Percentiles rank a stretch among this genome's conserved stretches.
phyloP scores from a whole-genome alignment of 1,139 yeast species.

The Saccharomyces hybrid region DNA sequence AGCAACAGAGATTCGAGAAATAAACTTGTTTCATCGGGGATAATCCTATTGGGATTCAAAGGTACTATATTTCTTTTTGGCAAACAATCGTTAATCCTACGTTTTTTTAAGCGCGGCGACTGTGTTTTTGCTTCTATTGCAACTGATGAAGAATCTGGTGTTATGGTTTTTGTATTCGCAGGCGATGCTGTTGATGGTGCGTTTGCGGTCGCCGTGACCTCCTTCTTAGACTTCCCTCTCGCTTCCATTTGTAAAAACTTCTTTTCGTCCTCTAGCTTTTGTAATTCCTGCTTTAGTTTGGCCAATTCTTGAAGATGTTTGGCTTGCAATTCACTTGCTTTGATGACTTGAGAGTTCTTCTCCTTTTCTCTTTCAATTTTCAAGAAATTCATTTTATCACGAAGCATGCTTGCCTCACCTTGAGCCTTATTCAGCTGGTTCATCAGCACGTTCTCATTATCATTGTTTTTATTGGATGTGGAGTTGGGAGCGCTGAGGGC shows the following conservation, averaged over 20 bases:
- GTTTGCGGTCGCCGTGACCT: not conserved
- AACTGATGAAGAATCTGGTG: not conserved
- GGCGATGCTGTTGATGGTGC: conserved; percentile 7
- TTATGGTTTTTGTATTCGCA: not conserved
- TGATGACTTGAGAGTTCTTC: conserved; percentile 35
- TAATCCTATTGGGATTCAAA: conserved; percentile 15
- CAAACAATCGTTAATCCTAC: conserved; percentile 22
- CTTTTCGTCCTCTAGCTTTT: conserved; percentile 60
- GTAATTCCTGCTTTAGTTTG: conserved; percentile 41
- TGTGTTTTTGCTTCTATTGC: not conserved
- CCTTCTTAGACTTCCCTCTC: conserved; percentile 23
- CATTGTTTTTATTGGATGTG: not conserved
- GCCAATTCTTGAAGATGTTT: conserved; percentile 41
- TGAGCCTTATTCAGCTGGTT: conserved; percentile 42
- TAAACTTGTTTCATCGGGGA: conserved; percentile 35
- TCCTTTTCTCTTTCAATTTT: conserved; percentile 33
- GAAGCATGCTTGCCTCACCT: conserved; percentile 72
- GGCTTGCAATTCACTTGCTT: conserved; percentile 38
- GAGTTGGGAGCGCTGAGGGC: not conserved
- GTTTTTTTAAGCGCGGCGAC: conserved; percentile 13
- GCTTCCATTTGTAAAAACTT: conserved; percentile 48
- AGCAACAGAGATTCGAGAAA: conserved; percentile 36
- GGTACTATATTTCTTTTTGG: conserved; percentile 13
- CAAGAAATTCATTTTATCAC: conserved; percentile 52
- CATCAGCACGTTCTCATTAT: not conserved